These are phyloP conservation scores for Polygonum maritimum DNA, from an alignment of 148 eudicot species.

Conservation along the genomic window DNA sequence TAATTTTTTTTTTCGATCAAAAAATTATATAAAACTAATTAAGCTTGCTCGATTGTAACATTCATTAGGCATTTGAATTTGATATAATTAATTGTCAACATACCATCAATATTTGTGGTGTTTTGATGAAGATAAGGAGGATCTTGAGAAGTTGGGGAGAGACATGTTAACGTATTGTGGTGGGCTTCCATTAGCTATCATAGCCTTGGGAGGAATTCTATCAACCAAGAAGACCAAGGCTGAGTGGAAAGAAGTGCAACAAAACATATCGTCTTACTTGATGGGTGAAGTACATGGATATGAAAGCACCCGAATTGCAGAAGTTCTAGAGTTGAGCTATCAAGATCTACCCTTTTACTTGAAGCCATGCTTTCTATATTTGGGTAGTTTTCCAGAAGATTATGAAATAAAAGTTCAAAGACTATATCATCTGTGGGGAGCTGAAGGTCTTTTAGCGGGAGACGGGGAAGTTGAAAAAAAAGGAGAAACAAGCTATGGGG, in stretches of 20 bases:
- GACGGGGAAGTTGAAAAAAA: not conserved
- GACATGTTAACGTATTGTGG: conserved; percentile 6
- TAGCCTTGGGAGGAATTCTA: conserved; percentile 9
- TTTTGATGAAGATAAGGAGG: not conserved
- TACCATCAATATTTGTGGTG: not conserved
- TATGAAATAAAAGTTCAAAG: not conserved
- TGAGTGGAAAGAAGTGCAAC: conserved; percentile 1
- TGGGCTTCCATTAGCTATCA: conserved; percentile 12
- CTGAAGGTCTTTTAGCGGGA: conserved; percentile 9
- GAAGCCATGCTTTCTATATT: conserved; percentile 7
- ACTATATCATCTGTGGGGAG: conserved; percentile 9
- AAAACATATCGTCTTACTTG: not conserved
- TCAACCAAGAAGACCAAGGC: not conserved
- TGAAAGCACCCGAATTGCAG: not conserved
- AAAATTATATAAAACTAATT: too few species aligned
- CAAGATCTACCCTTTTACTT: conserved; percentile 4
- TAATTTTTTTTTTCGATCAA: too few species aligned
- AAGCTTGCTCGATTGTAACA: too few species aligned
- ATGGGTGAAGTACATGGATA: not conserved
- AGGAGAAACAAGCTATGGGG: conserved; percentile 10
- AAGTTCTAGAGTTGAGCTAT: conserved; percentile 10
- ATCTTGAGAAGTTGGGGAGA: not conserved
- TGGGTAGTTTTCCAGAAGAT: conserved; percentile 15
- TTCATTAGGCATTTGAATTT: too few species aligned
- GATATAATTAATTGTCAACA: not conserved